Base-by-base conservation (phyloP, 2,329 filamentous ascomycete species). In the Aspergillus niger region DNA sequence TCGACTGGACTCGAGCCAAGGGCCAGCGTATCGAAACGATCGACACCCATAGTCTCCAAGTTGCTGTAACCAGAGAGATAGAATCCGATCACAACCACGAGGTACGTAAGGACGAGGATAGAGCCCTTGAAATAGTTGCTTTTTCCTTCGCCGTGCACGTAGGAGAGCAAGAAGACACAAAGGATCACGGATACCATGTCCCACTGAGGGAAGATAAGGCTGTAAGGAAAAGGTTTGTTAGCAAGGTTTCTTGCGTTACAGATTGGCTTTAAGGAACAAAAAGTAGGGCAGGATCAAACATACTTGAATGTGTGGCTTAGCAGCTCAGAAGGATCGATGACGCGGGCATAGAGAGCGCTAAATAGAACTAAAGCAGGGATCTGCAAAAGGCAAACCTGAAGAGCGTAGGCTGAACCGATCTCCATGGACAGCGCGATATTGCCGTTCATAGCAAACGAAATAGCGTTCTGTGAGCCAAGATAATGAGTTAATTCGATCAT, bases 81-180 rank as follows among this genome's bases (percentile, higher is more conserved):
- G 81, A 96, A 99, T 1, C 95, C 95, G 48, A 91, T 86, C 28
- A 97, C 82, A 52, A 99, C 92, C 28, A 98, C 95, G 24, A 98
- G 78, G 75, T 99, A 99, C 36, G 91, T 95, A 54, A 99, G 81
- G 65, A 98, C 87, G 55, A 99, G 83, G 68, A 98, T 97, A 66
- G 91, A 96, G 55, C 95, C 95, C 81, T 99, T 99, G 86, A 99
- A 99, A 78, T 99, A 99, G 78, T 99, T 99, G 82, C 93, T 98
- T 86, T 99, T 99, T 43, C 95, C 95, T 79, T 99, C 95, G 55
- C 94, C 91, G 70, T 98, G 96, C 82, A 99, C 94, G 81, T 98
- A 97, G 71, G 92, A 97, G 66, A 99, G 86, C 59, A 99, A 81
- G 80, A 99, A 97, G 17, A 99, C 92, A 71, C 94, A 97, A 15